Percentiles rank a stretch among this genome's conserved stretches.
phyloP scores from a whole-genome alignment of 805 yeast species.

The Middelhovenomyces tepae region DNA sequence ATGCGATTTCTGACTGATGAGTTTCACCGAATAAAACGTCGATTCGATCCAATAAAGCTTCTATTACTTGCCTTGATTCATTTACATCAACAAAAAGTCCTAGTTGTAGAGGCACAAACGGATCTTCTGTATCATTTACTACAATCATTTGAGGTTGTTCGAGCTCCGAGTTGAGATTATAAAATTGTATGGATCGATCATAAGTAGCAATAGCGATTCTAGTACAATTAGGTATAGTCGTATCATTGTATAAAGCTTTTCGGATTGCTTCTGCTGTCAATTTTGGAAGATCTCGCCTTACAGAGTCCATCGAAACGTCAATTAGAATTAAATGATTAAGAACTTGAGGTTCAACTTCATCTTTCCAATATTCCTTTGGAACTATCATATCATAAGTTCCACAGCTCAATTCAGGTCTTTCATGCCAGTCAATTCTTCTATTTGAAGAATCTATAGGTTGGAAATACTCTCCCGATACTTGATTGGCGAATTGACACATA shows the following conservation, averaged over 20 bases:
- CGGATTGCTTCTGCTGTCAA: conserved; percentile 65
- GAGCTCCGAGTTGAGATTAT: conserved; percentile 48
- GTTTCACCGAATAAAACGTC: conserved; percentile 38
- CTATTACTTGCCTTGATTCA: conserved; percentile 55
- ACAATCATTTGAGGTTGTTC: conserved; percentile 51
- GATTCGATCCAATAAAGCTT: conserved; percentile 54
- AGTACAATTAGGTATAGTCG: conserved; percentile 31
- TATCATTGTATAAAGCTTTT: conserved; percentile 36
- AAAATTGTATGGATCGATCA: conserved; percentile 65
- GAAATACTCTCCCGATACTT: conserved; percentile 57
- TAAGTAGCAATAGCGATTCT: conserved; percentile 67
- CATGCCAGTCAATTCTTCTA: conserved; percentile 51
- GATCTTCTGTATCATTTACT: conserved; percentile 63
- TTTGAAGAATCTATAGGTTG: conserved; percentile 54
- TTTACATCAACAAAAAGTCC: conserved; percentile 78
- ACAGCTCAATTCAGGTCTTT: conserved; percentile 64
- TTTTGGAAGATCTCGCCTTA: conserved; percentile 50
- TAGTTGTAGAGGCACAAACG: conserved; percentile 65
- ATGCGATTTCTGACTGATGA: conserved; percentile 51
- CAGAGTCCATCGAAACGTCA: conserved; percentile 56
- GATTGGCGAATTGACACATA: conserved; percentile 71
- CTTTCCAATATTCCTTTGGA: conserved; percentile 59
- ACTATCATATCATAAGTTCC: conserved; percentile 85
- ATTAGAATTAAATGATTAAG: conserved; percentile 65
- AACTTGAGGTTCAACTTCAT: conserved; percentile 34